A percentile compares a stretch with the other conserved stretches of the same genome.
These are phyloP conservation scores for Quercus mongolica DNA, from an alignment of 306 rosid genomes.

Conservation along the genomic window DNA sequence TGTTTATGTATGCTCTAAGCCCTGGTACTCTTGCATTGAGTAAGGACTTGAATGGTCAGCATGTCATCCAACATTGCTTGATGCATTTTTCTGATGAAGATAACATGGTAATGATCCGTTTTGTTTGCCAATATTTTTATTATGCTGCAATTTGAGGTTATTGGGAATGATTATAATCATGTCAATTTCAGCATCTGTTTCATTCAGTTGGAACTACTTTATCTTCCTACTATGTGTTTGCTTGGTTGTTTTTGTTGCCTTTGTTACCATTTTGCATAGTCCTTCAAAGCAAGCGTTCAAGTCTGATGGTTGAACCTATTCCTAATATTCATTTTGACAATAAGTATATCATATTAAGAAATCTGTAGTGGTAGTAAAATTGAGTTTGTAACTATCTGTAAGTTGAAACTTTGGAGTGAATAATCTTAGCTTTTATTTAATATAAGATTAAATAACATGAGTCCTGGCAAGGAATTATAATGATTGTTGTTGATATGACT, in stretches of 20 bases:
- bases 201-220: background rate
- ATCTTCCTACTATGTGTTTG: background rate
- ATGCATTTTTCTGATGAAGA: conserved; percentile 36
- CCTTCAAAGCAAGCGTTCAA: background rate
- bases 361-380: background rate
- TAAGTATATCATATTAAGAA: background rate
- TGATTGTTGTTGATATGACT: too few species aligned
- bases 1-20: conserved; percentile 31
- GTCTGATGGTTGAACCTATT: background rate
- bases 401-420: background rate
- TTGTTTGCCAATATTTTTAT: background rate
- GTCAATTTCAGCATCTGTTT: too few species aligned
- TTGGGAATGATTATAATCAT: background rate
- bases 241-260: background rate
- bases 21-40: conserved; percentile 37
- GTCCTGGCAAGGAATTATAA: background rate
- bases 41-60: conserved; percentile 48
- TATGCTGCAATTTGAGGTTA: background rate
- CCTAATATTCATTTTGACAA: background rate
- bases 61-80: conserved; percentile 49
- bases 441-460: background rate
- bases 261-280: background rate
- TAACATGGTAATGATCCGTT: conserved; percentile 34
- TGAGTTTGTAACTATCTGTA: background rate
- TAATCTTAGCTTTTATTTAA: background rate